Percentiles rank a stretch among this genome's conserved stretches.
These are phyloP conservation scores for Hyaloscypha finlandica DNA, from an alignment of 495 filamentous ascomycete species.

Conservation along the genomic window DNA sequence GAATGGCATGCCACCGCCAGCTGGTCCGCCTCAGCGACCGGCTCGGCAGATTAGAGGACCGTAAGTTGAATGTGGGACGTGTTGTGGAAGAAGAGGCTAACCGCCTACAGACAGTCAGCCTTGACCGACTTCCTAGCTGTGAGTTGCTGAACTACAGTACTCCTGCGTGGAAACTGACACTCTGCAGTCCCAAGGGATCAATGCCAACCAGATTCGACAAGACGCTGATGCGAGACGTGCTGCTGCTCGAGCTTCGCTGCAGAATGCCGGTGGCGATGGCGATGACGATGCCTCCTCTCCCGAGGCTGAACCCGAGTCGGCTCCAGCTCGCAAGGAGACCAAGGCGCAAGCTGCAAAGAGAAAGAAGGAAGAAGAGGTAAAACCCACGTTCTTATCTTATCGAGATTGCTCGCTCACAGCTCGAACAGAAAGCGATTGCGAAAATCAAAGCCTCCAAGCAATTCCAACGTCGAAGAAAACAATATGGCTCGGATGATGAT, in stretches of 20 bases:
- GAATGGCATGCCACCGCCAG: not conserved
- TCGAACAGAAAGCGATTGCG: constrained; percentile 53
- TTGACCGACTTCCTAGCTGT: constrained; percentile 81
- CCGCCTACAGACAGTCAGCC: constrained; percentile 58
- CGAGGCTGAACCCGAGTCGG: constrained; percentile 16
- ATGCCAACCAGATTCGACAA: constrained; percentile 72
- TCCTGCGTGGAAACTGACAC: constrained; percentile 1
- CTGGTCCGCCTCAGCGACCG: constrained; percentile 12
- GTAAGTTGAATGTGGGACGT: constrained; percentile 41
- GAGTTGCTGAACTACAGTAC: constrained; percentile 31
- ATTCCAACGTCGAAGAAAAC: constrained; percentile 49
- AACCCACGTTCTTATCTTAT: not conserved
- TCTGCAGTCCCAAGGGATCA: constrained; percentile 79
- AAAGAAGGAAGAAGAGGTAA: constrained; percentile 38
- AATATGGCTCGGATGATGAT: constrained; percentile 47
- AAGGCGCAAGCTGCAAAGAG: constrained; percentile 35
- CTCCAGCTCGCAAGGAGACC: constrained; percentile 27
- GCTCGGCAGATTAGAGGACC: constrained; percentile 62
- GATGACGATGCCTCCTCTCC: constrained; percentile 39
- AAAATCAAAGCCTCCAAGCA: constrained; percentile 80
- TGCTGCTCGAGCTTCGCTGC: constrained; percentile 40
- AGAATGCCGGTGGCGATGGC: constrained; percentile 15
- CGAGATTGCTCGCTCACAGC: constrained; percentile 40
- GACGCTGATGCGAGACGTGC: constrained; percentile 57
- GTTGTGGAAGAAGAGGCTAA: not conserved